A percentile compares a stretch with the other conserved stretches of the same genome.
Conservation (phyloP, 2,329 filamentous ascomycete species). For the Epichloe bromicola region DNA sequence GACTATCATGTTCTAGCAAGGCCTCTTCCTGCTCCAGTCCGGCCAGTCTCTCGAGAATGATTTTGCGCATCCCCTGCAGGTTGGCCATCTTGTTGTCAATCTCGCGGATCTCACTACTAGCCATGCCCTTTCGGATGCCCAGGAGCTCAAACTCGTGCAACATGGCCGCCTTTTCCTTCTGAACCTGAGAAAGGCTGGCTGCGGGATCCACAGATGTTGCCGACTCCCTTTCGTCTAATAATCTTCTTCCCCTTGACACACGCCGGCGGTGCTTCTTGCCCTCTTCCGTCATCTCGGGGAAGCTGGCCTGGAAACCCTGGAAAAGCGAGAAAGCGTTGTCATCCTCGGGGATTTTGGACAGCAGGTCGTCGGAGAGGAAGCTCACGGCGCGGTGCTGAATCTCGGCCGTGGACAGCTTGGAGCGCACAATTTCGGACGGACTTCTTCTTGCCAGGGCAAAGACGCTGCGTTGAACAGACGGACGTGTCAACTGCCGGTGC, state of each 20-base stretch:
- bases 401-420: constrained; percentile 77
- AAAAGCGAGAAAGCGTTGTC: constrained; percentile 85
- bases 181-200: constrained; percentile 58
- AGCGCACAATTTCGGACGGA: constrained; percentile 87
- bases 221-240: constrained; percentile 48
- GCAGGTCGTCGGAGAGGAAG: constrained; percentile 78
- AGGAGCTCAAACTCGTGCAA: constrained; percentile 85
- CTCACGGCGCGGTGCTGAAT: constrained; percentile 89
- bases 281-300: constrained; percentile 59
- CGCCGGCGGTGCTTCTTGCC: constrained; percentile 58
- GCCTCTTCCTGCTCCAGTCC: constrained; percentile 82
- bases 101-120: constrained; percentile 86
- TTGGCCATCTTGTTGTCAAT: constrained; percentile 97
- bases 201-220: constrained; percentile 42
- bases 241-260: constrained; percentile 61
- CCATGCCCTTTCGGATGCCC: constrained; percentile 91
- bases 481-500: constrained; percentile 75
- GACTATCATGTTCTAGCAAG: constrained; percentile 77
- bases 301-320: constrained; percentile 85
- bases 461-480: constrained; percentile 73
- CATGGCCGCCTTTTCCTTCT: constrained; percentile 66
- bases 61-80: constrained; percentile 80
- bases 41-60: constrained; percentile 77
- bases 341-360: constrained; percentile 77
- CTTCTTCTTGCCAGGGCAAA: constrained; percentile 85